These are phyloP conservation scores for Metschnikowia gelsemii DNA, from an alignment of 805 yeast species.

Conservation along the genomic window DNA sequence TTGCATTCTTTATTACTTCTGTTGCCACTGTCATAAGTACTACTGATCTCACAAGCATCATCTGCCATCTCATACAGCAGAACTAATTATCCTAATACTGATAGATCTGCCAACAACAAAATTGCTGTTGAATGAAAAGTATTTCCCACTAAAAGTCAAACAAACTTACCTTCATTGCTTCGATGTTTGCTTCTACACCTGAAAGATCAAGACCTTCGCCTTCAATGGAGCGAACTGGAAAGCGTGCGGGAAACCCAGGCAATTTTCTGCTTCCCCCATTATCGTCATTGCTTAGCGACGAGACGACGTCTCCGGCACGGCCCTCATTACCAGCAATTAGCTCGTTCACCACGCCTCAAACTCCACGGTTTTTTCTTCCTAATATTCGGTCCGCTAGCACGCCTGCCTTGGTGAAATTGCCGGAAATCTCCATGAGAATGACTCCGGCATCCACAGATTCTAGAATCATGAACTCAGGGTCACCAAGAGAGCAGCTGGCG, in stretches of 20 bases:
- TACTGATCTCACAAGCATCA: no score
- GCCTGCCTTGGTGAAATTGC: slow-evolving; percentile 7
- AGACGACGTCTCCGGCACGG: slow-evolving; percentile 16
- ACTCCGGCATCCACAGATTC: neutral
- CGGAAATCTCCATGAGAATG: neutral
- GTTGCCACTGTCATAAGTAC: no score
- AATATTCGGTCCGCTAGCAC: slow-evolving; percentile 9
- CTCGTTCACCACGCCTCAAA: slow-evolving; percentile 23
- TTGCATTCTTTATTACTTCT: no score
- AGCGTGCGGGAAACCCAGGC: slow-evolving; percentile 15
- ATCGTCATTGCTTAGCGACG: slow-evolving; percentile 30
- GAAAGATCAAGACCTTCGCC: slow-evolving; percentile 28
- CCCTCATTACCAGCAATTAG: slow-evolving; percentile 31
- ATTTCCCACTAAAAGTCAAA: no score
- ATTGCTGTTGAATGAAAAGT: no score
- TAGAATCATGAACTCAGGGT: neutral
- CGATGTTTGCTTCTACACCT: slow-evolving; percentile 27
- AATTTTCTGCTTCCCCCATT: slow-evolving; percentile 39
- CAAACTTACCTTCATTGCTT: neutral
- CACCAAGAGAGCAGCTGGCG: neutral
- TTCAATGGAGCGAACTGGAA: slow-evolving; percentile 19
- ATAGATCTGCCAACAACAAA: no score
- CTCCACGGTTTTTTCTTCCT: slow-evolving; percentile 17
- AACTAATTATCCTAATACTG: no score
- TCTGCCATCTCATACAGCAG: no score